Evolutionary conservation across 2,329 filamentous ascomycete genomes (phyloP), one percentile per base, ranked within the genome.

Genomic region (Cyphellophora attinorum): DNA sequence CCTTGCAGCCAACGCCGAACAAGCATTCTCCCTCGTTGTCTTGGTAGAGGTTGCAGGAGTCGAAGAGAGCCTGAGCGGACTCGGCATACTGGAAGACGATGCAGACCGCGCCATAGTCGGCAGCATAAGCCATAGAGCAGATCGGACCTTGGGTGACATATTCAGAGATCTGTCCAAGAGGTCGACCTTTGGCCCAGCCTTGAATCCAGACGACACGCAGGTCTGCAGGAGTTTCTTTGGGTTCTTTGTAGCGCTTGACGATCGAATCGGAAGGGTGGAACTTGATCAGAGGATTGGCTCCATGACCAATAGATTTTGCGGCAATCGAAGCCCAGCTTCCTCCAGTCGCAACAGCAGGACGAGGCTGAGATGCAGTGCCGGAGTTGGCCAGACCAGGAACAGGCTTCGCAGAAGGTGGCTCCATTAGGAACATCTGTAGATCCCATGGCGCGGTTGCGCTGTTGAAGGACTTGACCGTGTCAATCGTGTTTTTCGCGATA

Each of bases 141-240:
- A 64, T 44, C 3, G 60, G 53, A 11, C 60, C 60, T 37, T 59
- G 54, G 34, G 50, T 51, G 38, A 64, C 60, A 21, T 52, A 50
- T 15, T 51, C 48, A 10, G 60, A 58, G 27, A 60, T 44, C 13
- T 39, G 35, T 30, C 40, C 38, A 28, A 51, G 21, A 14, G 43
- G 42, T 33, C 33, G 43, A 13, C 34, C 32, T 31, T 35, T 39
- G 30, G 29, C 35, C 45, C 43, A 49, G 18, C 37, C 40, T 32
- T 42, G 39, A 12, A 51, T 42, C 48, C 48, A 51, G 11, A 49
- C 37, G 18, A 47, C 47, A 21, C 48, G 39, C 31, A 39, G 43
- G 33, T 49, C 46, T 17, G 42, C 36, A 19, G 42, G 40, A 13
- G 33, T 18, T n/a, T 11, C 37, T 5, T 31, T 31, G 11, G 33